Conservation (phyloP, 495 filamentous ascomycete species). For the Penicillium riverlandense region DNA sequence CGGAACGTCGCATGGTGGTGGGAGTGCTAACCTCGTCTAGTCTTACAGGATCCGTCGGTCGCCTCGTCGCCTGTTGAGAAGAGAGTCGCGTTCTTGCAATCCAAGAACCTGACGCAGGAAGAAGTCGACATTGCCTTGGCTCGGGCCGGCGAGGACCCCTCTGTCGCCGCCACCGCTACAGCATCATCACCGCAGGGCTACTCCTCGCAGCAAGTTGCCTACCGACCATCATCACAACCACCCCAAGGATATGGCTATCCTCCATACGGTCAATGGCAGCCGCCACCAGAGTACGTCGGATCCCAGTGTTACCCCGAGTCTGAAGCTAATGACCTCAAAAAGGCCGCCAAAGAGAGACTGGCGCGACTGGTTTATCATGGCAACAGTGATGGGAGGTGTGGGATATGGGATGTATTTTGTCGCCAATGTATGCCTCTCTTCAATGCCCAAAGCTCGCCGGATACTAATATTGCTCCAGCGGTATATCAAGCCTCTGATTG, state of each 20-base stretch:
- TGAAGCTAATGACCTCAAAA: slow-evolving; percentile 8
- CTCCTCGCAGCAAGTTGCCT: slow-evolving; percentile 42
- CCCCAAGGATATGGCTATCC: slow-evolving; percentile 60
- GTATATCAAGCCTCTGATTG: slow-evolving; percentile 83
- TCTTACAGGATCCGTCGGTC: slow-evolving; percentile 89
- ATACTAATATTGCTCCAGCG: slow-evolving; percentile 44
- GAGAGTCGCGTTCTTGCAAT: slow-evolving; percentile 84
- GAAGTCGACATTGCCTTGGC: slow-evolving; percentile 83
- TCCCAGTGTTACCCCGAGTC: not conserved
- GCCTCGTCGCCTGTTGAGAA: slow-evolving; percentile 88
- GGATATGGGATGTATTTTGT: slow-evolving; percentile 82
- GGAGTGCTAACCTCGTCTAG: slow-evolving; percentile 38
- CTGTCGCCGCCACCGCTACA: slow-evolving; percentile 21
- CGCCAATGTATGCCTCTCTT: slow-evolving; percentile 55
- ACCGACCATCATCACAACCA: slow-evolving; percentile 46
- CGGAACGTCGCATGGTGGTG: slow-evolving; percentile 1
- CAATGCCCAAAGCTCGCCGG: not conserved
- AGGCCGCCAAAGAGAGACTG: slow-evolving; percentile 75
- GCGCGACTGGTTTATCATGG: slow-evolving; percentile 98
- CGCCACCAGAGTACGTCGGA: slow-evolving; percentile 51
- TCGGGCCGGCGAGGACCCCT: slow-evolving; percentile 55
- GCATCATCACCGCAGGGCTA: slow-evolving; percentile 35
- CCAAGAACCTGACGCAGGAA: slow-evolving; percentile 94
- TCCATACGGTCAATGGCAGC: slow-evolving; percentile 66
- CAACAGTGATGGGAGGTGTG: slow-evolving; percentile 79